Percentiles rank a stretch among this genome's conserved stretches.
phyloP scores from a whole-genome alignment of 306 rosid genomes.

The Ormosia semicastrata region DNA sequence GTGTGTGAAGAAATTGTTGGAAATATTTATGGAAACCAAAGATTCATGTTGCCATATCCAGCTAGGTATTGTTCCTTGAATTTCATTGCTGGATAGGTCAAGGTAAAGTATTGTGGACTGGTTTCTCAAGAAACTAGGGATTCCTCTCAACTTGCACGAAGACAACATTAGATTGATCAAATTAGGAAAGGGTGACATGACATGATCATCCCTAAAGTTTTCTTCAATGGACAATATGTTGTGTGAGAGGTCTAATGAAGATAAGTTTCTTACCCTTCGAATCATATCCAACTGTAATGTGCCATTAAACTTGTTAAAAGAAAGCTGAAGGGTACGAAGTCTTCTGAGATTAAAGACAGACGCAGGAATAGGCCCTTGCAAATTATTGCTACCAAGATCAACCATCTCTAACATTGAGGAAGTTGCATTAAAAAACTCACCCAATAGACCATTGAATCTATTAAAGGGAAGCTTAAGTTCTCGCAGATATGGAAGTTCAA shows the following conservation, averaged over 20 bases:
- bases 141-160: constrained; percentile 16
- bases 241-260: constrained; percentile 41
- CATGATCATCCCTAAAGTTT: not conserved
- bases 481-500: constrained; percentile 22
- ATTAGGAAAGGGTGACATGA: not conserved
- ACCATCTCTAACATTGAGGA: constrained; percentile 6
- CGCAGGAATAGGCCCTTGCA: constrained; percentile 41
- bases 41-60: too few species aligned
- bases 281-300: not conserved
- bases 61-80: not conserved
- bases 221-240: constrained; percentile 29
- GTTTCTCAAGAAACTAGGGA: constrained; percentile 43
- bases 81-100: constrained; percentile 41
- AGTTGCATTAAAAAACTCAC: not conserved
- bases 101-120: not conserved
- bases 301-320: constrained; percentile 56
- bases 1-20: too few species aligned
- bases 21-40: too few species aligned
- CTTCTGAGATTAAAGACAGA: constrained; percentile 24
- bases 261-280: constrained; percentile 18
- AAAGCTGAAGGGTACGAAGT: constrained; percentile 32
- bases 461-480: constrained; percentile 14
- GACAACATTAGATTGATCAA: constrained; percentile 28
- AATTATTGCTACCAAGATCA: constrained; percentile 43
- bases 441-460: constrained; percentile 20